phyloP scores from a whole-genome alignment of 371 early-diverging fungal species.

The Entomophthora muscae region DNA sequence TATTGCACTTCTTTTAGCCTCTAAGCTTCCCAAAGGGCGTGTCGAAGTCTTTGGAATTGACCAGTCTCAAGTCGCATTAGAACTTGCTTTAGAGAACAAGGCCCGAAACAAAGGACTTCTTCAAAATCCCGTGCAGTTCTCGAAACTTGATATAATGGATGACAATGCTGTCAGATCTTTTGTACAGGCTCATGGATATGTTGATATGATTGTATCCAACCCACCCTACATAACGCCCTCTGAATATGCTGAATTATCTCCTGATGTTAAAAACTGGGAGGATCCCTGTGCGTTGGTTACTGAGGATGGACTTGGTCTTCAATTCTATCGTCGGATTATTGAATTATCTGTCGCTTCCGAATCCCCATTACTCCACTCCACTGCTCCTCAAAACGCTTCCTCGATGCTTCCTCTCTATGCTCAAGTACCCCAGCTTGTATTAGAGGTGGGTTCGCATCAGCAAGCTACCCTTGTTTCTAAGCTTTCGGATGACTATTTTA shows the following conservation, averaged over 20 bases:
- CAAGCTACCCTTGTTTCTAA: neutral
- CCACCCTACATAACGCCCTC: constrained; percentile 75
- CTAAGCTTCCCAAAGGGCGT: constrained; percentile 23
- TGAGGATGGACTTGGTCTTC: constrained; percentile 18
- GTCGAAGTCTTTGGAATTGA: constrained; percentile 16
- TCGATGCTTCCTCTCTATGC: neutral
- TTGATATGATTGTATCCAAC: constrained; percentile 62
- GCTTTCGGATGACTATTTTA: neutral
- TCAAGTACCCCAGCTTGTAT: neutral
- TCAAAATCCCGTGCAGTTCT: constrained; percentile 18
- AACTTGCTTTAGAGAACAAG: constrained; percentile 26
- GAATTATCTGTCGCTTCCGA: neutral
- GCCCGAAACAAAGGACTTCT: constrained; percentile 5
- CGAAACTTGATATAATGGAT: constrained; percentile 23
- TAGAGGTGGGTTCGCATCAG: neutral
- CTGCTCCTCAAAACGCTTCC: neutral
- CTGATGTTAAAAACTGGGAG: constrained; percentile 70
- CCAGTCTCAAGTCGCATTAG: constrained; percentile 22
- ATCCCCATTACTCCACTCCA: neutral
- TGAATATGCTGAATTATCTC: constrained; percentile 44
- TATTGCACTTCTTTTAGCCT: constrained; percentile 56
- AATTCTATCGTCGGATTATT: neutral
- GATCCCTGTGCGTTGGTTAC: constrained; percentile 64
- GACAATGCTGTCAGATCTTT: neutral
- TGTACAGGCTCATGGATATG: constrained; percentile 12